A percentile compares a stretch with the other conserved stretches of the same genome.
These are phyloP conservation scores for Venustampulla echinocandica DNA, from an alignment of 495 filamentous ascomycete genomes.

Conservation along the genomic window DNA sequence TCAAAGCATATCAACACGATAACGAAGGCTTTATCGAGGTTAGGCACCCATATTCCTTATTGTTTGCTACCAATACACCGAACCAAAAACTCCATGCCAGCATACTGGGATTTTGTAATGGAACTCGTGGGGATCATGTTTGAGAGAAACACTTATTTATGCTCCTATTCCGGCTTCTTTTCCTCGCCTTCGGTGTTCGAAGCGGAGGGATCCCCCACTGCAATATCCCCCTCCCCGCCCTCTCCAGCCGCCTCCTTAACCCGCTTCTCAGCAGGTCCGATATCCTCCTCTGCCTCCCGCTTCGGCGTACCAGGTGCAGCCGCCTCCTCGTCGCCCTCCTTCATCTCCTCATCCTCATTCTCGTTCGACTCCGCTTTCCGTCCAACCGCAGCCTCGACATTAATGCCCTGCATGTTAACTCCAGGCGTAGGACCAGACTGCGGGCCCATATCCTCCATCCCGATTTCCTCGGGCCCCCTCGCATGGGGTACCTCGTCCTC, in stretches of 20 bases:
- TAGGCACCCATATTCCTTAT: too few species aligned
- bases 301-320: slow-evolving; percentile 28
- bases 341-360: slow-evolving; percentile 2
- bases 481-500: slow-evolving; percentile 69
- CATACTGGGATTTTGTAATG: too few species aligned
- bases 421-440: slow-evolving; percentile 36
- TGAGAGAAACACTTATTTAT: too few species aligned
- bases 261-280: slow-evolving; percentile 23
- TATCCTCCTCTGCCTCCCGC: slow-evolving; percentile 36
- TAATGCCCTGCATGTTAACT: slow-evolving; percentile 38
- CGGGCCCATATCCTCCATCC: slow-evolving; percentile 77
- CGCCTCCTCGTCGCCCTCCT: slow-evolving; percentile 17
- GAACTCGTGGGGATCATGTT: too few species aligned
- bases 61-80: too few species aligned
- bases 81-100: too few species aligned
- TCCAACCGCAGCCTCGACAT: slow-evolving; percentile 46
- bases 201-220: too few species aligned
- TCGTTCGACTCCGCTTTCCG: slow-evolving; percentile 24
- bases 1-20: too few species aligned
- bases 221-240: slow-evolving; percentile 14
- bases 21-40: too few species aligned
- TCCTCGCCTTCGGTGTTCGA: too few species aligned
- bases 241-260: slow-evolving; percentile 33
- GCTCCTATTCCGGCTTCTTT: too few species aligned
- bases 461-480: slow-evolving; percentile 71